A percentile compares a stretch with the other conserved stretches of the same genome.
These are phyloP conservation scores for Pichia manshurica DNA, from an alignment of 805 yeast genomes.

Conservation along the genomic window DNA sequence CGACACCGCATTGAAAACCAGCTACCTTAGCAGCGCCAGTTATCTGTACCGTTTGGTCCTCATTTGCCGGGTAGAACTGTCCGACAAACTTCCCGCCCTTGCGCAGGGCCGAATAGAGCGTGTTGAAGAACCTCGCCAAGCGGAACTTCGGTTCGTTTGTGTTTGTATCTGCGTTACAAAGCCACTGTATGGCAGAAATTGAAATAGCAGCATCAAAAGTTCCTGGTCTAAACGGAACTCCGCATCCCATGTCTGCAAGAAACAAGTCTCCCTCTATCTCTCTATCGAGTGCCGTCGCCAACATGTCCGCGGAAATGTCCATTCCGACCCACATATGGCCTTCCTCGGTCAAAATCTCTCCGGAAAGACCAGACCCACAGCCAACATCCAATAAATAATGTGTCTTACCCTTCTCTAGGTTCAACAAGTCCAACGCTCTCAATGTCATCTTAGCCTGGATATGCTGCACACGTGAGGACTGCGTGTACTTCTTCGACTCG, in stretches of 20 bases:
- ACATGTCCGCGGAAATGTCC: slow-evolving; percentile 95
- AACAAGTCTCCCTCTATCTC: slow-evolving; percentile 92
- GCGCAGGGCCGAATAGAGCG: slow-evolving; percentile 76
- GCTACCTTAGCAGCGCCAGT: slow-evolving; percentile 83
- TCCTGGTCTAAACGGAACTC: slow-evolving; percentile 94
- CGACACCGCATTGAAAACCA: slow-evolving; percentile 94
- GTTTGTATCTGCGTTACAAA: slow-evolving; percentile 89
- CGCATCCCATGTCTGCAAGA: slow-evolving; percentile 87
- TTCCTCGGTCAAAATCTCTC: slow-evolving; percentile 90
- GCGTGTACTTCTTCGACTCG: slow-evolving; percentile 86
- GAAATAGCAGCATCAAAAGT: slow-evolving; percentile 95
- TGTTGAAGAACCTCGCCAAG: slow-evolving; percentile 75
- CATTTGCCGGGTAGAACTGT: slow-evolving; percentile 92
- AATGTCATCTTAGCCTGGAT: slow-evolving; percentile 97
- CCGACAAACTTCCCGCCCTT: slow-evolving; percentile 98
- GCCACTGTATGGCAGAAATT: slow-evolving; percentile 95
- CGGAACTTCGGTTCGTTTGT: slow-evolving; percentile 80
- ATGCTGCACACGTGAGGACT: slow-evolving; percentile 94
- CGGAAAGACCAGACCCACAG: slow-evolving; percentile 94
- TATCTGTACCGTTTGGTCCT: slow-evolving; percentile 73
- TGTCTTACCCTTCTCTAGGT: slow-evolving; percentile 55
- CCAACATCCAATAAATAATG: slow-evolving; percentile 86
- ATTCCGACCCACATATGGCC: slow-evolving; percentile 93
- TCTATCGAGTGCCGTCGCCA: slow-evolving; percentile 88
- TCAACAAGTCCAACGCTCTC: slow-evolving; percentile 82